Evolutionary conservation across 2,329 filamentous ascomycete species (phyloP), one percentile per base, ranked within the genome.

Genomic region (Moelleriella libera): DNA sequence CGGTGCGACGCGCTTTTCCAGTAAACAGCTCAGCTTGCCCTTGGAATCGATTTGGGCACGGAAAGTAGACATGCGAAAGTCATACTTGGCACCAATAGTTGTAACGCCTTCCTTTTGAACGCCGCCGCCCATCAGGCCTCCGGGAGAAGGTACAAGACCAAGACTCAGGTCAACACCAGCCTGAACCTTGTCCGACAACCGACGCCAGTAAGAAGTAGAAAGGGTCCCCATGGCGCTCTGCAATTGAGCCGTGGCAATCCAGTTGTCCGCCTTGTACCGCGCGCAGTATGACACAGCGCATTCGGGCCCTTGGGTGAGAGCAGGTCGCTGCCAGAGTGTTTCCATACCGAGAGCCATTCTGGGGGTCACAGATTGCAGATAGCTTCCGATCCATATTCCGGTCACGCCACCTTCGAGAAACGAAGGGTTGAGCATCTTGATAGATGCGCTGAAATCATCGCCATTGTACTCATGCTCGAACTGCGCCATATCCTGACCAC

Each of bases 381-480:
- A 97, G 72, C 85, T 92, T 58, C 87, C 89, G 60, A 98, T 89
- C 64, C 88, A 88, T 68, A 97, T 95, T 58, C 92, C 92, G 30
- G 90, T 98, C 46, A 96, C 68, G 48, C 88, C 88, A 50, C 92
- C 90, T 63, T 97, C 89, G 47, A 98, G 78, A 55, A 83, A 73
- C 5, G 88, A 96, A n/a, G 92, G 92, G 72, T 97, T 97, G 62
- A 97, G 78, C 60, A 88, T 82, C 74, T 97, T 98, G 57, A 98
- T 62, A 41, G 86, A 90, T 29, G 88, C 88, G 43, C 85, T 90
- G 69, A 98, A 98, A 68, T 98, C 92, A 59, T 79, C 73, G 62
- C 92, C 92, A 28, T 80, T 85, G 70, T 96, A 97, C 70, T 98
- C 92, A 65, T 94, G 88, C 66, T 98, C 92, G 63, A 96, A 76